Percentiles rank a stretch among this genome's conserved stretches.
Conservation (phyloP, 768 basidiomycete genomes). For the Punctularia strigosozonata region DNA sequence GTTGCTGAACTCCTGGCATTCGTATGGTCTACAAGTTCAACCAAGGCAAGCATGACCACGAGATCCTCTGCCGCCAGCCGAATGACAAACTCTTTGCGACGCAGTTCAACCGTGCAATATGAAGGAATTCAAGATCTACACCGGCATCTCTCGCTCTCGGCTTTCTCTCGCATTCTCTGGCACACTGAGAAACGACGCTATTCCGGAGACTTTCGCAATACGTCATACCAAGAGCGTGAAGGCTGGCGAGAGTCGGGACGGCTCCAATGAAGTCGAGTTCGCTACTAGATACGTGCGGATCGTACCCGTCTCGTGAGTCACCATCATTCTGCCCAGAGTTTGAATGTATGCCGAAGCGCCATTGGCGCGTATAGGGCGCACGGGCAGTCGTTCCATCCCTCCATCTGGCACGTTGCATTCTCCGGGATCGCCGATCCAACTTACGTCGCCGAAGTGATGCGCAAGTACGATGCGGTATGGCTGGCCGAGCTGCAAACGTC, state of each 20-base stretch:
- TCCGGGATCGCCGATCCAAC: conserved; percentile 44
- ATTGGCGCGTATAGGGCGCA: conserved; percentile 38
- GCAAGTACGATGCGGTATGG: conserved; percentile 52
- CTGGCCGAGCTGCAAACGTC: not conserved
- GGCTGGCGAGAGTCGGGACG: too few relatives aligned
- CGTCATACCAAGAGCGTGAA: conserved; percentile 44
- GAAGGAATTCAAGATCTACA: conserved; percentile 70
- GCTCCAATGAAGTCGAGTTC: conserved; percentile 43
- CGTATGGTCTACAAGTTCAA: conserved; percentile 13
- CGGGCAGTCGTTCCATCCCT: conserved; percentile 62
- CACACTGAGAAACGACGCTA: conserved; percentile 51
- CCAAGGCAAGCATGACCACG: conserved; percentile 16
- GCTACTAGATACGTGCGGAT: conserved; percentile 67
- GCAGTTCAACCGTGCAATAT: conserved; percentile 79
- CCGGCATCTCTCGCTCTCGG: conserved; percentile 51
- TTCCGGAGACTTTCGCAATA: conserved; percentile 56
- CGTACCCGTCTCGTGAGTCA: conserved; percentile 57
- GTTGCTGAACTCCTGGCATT: not conserved
- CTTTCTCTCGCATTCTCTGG: conserved; percentile 58
- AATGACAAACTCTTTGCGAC: conserved; percentile 7
- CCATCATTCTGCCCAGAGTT: not conserved
- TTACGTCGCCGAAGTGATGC: conserved; percentile 43
- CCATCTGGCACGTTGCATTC: conserved; percentile 66
- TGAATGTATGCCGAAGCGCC: too few relatives aligned
- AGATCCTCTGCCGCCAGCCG: conserved; percentile 2